Evolutionary conservation across 148 eudicot genomes (phyloP).

Genomic region (Simmondsia chinensis): DNA sequence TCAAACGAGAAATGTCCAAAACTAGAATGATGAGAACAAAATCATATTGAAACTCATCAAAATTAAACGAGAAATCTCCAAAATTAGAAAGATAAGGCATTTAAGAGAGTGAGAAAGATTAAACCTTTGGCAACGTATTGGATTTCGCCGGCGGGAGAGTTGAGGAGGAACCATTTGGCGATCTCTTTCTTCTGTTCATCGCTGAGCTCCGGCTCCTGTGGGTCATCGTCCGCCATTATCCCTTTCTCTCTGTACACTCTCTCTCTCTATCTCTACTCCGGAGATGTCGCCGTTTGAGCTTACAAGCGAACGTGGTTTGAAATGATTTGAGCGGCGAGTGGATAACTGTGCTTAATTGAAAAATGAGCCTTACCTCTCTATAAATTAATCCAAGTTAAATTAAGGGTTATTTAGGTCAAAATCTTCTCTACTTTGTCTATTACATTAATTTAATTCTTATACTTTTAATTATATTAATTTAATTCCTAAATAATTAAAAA

Average conservation of each 20-base stretch:
- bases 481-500: too few relatives aligned
- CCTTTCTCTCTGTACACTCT: not conserved
- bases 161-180: conserved; percentile 95
- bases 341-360: not conserved
- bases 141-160: conserved; percentile 93
- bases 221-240: conserved; percentile 52
- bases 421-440: too few relatives aligned
- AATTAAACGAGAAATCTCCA: not conserved
- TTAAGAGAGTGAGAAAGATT: not conserved
- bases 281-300: too few relatives aligned
- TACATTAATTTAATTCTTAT: too few relatives aligned
- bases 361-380: too few relatives aligned
- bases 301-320: conserved; percentile 37
- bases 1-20: not conserved
- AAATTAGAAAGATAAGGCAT: not conserved
- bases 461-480: too few relatives aligned
- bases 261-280: not conserved
- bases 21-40: not conserved
- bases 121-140: conserved; percentile 87
- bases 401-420: too few relatives aligned
- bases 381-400: too few relatives aligned
- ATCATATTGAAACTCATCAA: not conserved
- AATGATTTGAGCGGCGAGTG: conserved; percentile 21
- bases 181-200: conserved; percentile 64
- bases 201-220: conserved; percentile 28